Base-by-base conservation (phyloP, 768 basidiomycete genomes). In the Rubroboletus pulcherrimus region DNA sequence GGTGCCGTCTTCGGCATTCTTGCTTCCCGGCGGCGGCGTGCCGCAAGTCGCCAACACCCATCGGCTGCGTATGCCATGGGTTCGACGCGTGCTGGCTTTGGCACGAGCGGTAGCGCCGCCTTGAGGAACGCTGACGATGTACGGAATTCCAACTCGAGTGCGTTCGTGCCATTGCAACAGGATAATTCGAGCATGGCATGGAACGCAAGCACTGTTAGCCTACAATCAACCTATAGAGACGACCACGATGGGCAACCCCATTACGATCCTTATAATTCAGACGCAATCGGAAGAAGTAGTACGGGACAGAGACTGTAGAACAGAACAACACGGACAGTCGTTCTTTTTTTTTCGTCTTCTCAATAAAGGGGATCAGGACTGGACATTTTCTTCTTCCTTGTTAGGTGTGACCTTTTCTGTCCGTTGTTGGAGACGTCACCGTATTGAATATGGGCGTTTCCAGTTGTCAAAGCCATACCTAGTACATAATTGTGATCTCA, bases 131-230 rank as follows among this genome's bases (percentile, higher is more conserved):
- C 33, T 5, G 60, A 61, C 24, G 63, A 49, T 10, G 42, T 38
- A 41, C 73, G 83, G 39, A 71, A 71, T 71, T 84, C 85, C 58
- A 82, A 86, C 73, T 83, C 85, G 63, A 85, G 84, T 58, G 80
- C 86, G 35, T 89, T 89, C 64, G 74, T 86, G 49, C 87, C 88
- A n/a, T 68, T 90, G 63, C 81, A 82, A 60, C 85, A 85, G 66
- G 81, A 79, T 53, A 84, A 82, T 63, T 62, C 74, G 52, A 82
- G 79, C 62, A 77, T 75, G 61, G 76, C 78, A 46, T 86, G 84
- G 84, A 82, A 82, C 60, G 74, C 76, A 45, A 87, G 84, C 66
- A 76, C 68, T 19, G 66, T 69, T 35, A 80, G 76, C 63, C 66
- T 86, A 60, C 68, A 73, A 37, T 63, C 73, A 30, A 73, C 75